These are phyloP conservation scores for Handroanthus guayacan DNA, from an alignment of 257 asterid species.

Conservation along the genomic window DNA sequence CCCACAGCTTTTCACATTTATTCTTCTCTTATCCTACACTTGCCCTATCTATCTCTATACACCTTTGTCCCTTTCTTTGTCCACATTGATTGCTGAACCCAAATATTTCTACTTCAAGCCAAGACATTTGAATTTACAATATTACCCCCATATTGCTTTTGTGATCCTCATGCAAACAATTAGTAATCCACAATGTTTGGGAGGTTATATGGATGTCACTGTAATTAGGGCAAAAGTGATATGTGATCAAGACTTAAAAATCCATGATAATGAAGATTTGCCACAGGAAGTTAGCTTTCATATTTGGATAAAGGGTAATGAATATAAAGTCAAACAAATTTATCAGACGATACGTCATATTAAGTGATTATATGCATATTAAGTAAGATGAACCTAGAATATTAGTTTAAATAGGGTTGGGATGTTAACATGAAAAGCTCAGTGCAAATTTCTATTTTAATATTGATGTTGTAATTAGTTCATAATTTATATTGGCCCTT, in stretches of 20 bases:
- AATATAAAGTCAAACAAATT: too few relatives aligned
- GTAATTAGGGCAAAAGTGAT: neutral
- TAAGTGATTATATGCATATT: too few relatives aligned
- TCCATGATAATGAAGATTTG: neutral
- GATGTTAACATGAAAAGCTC: too few relatives aligned
- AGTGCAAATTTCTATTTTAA: neutral
- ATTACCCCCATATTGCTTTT: constrained; percentile 5
- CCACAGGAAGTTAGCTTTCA: neutral
- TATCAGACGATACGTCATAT: too few relatives aligned
- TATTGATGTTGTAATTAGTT: too few relatives aligned
- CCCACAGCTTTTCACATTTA: constrained; percentile 46
- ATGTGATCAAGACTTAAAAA: neutral
- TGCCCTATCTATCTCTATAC: neutral
- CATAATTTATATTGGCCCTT: too few relatives aligned
- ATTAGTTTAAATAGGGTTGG: too few relatives aligned
- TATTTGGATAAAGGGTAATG: neutral
- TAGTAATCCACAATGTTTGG: neutral
- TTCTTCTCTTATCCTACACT: constrained; percentile 7
- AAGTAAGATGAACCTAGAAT: too few relatives aligned
- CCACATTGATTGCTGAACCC: constrained; percentile 32
- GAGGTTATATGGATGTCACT: neutral
- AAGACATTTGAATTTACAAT: neutral
- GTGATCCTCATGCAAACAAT: neutral
- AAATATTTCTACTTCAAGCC: neutral
- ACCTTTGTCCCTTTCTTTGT: constrained; percentile 6